phyloP scores from a whole-genome alignment of 176 grass and related monocot species.

The Phoenix dactylifera region DNA sequence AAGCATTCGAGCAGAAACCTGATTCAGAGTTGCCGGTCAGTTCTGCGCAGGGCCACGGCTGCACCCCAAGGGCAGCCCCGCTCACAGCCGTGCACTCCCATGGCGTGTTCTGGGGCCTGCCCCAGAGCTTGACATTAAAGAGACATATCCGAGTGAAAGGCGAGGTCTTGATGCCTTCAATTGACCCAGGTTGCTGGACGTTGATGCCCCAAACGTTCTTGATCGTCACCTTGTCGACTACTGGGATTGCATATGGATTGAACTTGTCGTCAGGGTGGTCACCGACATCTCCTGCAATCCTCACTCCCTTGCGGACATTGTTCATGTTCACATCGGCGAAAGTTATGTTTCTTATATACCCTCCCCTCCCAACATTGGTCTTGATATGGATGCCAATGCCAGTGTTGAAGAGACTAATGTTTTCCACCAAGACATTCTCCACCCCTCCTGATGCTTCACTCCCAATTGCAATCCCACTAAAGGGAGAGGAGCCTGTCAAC shows the following conservation, averaged over 20 bases:
- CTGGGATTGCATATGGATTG: slow-evolving; percentile 8
- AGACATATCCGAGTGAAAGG: slow-evolving; percentile 13
- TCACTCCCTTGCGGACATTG: slow-evolving; percentile 27
- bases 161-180: slow-evolving; percentile 13
- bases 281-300: slow-evolving; percentile 52
- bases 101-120: neutral
- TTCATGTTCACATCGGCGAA: neutral
- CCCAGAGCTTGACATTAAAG: slow-evolving; percentile 21
- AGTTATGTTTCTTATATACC: slow-evolving; percentile 4
- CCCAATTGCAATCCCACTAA: slow-evolving; percentile 22
- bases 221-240: slow-evolving; percentile 2
- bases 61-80: slow-evolving; percentile 7
- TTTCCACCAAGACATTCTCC: neutral
- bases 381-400: neutral
- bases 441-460: slow-evolving; percentile 8
- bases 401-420: neutral
- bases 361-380: slow-evolving; percentile 1
- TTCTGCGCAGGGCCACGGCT: slow-evolving; percentile 8
- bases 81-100: slow-evolving; percentile 11
- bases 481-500: slow-evolving; percentile 52
- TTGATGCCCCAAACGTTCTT: slow-evolving; percentile 15
- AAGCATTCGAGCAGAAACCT: neutral
- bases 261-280: slow-evolving; percentile 59
- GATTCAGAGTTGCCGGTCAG: neutral
- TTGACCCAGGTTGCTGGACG: slow-evolving; percentile 13